Base-by-base conservation (phyloP, 768 basidiomycete genomes). In the Serendipita sp. region DNA sequence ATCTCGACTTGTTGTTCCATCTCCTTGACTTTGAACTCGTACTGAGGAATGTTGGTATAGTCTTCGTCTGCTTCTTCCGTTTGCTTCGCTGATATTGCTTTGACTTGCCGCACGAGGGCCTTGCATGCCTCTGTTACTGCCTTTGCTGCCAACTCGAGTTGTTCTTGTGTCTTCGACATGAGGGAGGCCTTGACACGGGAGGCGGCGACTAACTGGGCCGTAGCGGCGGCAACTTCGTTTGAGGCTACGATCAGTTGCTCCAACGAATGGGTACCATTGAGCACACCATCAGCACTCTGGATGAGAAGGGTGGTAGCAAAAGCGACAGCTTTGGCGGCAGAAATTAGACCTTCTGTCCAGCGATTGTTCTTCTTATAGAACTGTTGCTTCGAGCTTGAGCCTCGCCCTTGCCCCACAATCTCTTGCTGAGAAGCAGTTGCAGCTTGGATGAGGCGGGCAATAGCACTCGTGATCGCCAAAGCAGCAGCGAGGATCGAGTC, bases 1-100 rank as follows among this genome's bases (percentile, higher is more conserved):
- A 99, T 96, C 72, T 95, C 90, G n/a, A 98, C 96, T 74, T 97
- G 94, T 70, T 95, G 92, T 75, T 98, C 96, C 93, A 99, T 97
- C 81, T 98, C 95, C 56, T 86, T 81, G 70, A 83, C 88, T 80
- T 97, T 97, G 82, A 94, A 97, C 74, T 99, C 94, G 69, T 96
- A 78, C 44, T 78, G 84, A 2, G 90, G 89, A 90, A 98, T 94
- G 66, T 84, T 85, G 74, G 86, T 87, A 76, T 91, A 97, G 73
- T 89, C 84, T 60, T 82, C 79, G 13, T 82, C 78, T n/a, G 88
- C 84, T 66, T 94, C 90, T 68, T 85, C 81, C 9, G 74, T 74
- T 72, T 95, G 86, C 72, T 83, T 83, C 44, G 90, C 88, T 26
- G 93, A 86, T 66, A 98, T 84, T 2, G 92, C 86, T 75, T 95